phyloP scores from a whole-genome alignment of 768 basidiomycete genomes.

The Suillus subluteus region DNA sequence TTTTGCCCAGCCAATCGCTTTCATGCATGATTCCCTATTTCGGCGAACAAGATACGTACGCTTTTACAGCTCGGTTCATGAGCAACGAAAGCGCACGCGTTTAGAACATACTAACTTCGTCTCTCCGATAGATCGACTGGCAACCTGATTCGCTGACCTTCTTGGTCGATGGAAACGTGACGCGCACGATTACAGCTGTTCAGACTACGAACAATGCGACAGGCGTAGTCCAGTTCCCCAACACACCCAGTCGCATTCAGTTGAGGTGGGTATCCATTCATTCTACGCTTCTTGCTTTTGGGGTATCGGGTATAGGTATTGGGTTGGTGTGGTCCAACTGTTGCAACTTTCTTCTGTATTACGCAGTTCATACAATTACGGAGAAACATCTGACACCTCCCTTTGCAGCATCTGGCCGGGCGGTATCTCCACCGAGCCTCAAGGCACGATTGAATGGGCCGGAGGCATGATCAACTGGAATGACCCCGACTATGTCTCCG shows the following conservation, averaged over 20 bases:
- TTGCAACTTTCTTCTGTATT: slow-evolving; percentile 3
- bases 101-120: not conserved
- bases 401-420: slow-evolving; percentile 73
- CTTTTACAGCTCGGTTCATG: not conserved
- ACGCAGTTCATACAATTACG: not conserved
- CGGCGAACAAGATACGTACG: not conserved
- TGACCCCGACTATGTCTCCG: slow-evolving; percentile 74
- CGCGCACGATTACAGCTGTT: slow-evolving; percentile 67
- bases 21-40: not conserved
- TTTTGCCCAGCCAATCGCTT: not conserved
- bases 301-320: not conserved
- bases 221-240: slow-evolving; percentile 70
- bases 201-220: slow-evolving; percentile 53
- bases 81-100: not conserved
- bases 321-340: not conserved
- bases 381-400: slow-evolving; percentile 4
- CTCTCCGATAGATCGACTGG: slow-evolving; percentile 72
- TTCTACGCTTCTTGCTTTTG: not conserved
- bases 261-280: slow-evolving; percentile 55
- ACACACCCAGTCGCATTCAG: slow-evolving; percentile 80
- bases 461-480: slow-evolving; percentile 84
- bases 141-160: slow-evolving; percentile 67
- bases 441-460: slow-evolving; percentile 78
- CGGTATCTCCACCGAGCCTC: slow-evolving; percentile 60
- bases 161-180: slow-evolving; percentile 68